A percentile compares a stretch with the other conserved stretches of the same genome.
Conservation (phyloP, 2,329 filamentous ascomycete genomes). For the Penicillium sp. region DNA sequence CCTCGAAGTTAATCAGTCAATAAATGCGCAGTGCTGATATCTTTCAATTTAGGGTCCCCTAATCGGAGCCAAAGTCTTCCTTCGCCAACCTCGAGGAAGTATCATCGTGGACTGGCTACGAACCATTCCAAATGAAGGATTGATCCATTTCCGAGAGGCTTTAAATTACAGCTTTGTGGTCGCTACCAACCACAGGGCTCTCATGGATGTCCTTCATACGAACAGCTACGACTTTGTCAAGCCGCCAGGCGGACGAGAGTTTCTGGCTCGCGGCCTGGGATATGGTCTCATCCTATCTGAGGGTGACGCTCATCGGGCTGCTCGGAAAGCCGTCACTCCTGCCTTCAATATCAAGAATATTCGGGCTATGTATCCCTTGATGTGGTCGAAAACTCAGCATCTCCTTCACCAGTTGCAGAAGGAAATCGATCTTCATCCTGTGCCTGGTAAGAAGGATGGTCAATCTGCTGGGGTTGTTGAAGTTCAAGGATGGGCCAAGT, state of each 20-base stretch:
- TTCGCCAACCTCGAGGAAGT: slow-evolving; percentile 39
- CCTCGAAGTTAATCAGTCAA: not conserved
- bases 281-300: slow-evolving; percentile 58
- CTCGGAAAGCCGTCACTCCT: slow-evolving; percentile 44
- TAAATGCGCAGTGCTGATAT: not conserved
- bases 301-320: slow-evolving; percentile 56
- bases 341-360: slow-evolving; percentile 44
- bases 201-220: slow-evolving; percentile 58
- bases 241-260: slow-evolving; percentile 50
- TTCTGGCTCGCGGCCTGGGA: slow-evolving; percentile 56
- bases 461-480: slow-evolving; percentile 33
- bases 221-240: slow-evolving; percentile 61
- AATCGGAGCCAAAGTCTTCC: slow-evolving; percentile 33
- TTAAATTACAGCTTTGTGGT: slow-evolving; percentile 48
- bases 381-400: slow-evolving; percentile 43
- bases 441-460: slow-evolving; percentile 26
- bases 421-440: slow-evolving; percentile 34
- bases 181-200: slow-evolving; percentile 42
- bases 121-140: slow-evolving; percentile 59
- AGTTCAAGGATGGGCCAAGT: slow-evolving; percentile 40
- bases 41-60: slow-evolving; percentile 27
- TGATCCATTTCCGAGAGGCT: slow-evolving; percentile 58
- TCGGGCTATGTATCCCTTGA: slow-evolving; percentile 38
- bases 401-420: slow-evolving; percentile 39
- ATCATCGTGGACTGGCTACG: slow-evolving; percentile 53